Conservation (phyloP, 768 basidiomycete species). For the Cytidiella melzeri region DNA sequence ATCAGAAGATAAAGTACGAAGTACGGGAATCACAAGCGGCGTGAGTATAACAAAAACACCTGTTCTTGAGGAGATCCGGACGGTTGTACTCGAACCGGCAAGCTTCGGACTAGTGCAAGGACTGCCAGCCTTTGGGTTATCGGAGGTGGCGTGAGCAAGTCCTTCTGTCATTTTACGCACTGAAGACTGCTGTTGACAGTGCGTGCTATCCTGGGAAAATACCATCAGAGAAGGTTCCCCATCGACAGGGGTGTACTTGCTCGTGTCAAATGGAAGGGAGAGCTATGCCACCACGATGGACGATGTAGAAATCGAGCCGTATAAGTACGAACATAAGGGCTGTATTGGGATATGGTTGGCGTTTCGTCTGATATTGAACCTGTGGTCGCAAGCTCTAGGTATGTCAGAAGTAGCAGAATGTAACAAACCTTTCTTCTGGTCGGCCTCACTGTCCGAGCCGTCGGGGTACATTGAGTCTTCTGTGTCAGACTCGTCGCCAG, state of each 20-base stretch:
- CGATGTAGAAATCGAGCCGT: slow-evolving; percentile 25
- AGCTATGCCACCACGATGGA: slow-evolving; percentile 40
- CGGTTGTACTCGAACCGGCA: slow-evolving; percentile 1
- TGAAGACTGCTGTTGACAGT: background rate
- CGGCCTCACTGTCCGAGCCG: slow-evolving; percentile 1
- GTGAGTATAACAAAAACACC: slow-evolving; percentile 42
- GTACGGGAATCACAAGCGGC: slow-evolving; percentile 45
- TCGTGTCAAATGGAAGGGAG: slow-evolving; percentile 38
- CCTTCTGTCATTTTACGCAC: background rate
- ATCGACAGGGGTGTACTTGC: slow-evolving; percentile 25
- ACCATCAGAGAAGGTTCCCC: background rate
- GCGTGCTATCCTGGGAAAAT: background rate
- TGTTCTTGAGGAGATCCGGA: slow-evolving; percentile 35
- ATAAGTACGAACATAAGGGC: slow-evolving; percentile 44
- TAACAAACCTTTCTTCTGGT: background rate
- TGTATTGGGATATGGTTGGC: slow-evolving; percentile 30
- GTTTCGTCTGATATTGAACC: background rate
- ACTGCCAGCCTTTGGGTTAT: background rate
- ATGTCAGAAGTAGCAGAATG: background rate
- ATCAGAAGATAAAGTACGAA: slow-evolving; percentile 42
- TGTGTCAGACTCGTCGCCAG: slow-evolving; percentile 77
- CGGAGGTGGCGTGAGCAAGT: background rate
- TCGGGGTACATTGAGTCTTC: slow-evolving; percentile 34
- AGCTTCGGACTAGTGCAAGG: background rate
- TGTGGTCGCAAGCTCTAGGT: background rate